Evolutionary conservation across 257 asterid genomes (phyloP).

Genomic region (Solanum appendiculatum): DNA sequence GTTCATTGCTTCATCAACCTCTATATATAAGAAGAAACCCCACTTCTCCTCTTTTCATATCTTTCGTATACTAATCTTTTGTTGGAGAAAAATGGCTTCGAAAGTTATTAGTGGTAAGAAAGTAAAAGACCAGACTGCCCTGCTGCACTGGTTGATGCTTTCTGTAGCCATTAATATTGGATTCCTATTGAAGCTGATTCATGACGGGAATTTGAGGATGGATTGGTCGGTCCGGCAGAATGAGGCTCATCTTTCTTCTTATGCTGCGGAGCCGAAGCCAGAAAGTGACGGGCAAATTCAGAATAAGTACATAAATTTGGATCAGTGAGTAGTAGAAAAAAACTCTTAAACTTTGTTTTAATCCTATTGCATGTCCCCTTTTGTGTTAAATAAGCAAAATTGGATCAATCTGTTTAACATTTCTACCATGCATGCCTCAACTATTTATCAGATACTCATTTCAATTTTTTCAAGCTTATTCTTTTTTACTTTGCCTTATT

Average conservation of each 20-base stretch:
- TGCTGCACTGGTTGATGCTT: conserved; percentile 7
- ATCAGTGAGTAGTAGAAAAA: conserved; percentile 52
- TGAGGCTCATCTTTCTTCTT: not conserved
- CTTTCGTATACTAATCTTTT: not conserved
- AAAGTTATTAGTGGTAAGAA: not conserved
- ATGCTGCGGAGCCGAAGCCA: not conserved
- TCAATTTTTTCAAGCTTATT: not conserved
- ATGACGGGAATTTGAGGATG: conserved; percentile 3
- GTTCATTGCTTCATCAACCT: not conserved
- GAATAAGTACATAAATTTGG: conserved; percentile 38
- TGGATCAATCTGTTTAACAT: not conserved
- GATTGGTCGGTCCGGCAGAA: not conserved
- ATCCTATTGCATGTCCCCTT: conserved; percentile 1
- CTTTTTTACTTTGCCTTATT: not conserved
- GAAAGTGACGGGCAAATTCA: not conserved
- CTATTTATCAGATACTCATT: not conserved
- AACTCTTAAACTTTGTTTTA: not conserved
- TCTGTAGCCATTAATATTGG: conserved; percentile 24
- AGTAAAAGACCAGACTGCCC: not conserved
- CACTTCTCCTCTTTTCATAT: not conserved
- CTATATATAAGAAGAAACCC: not conserved
- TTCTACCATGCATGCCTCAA: not conserved
- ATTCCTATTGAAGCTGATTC: conserved; percentile 11
- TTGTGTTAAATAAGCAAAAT: not conserved
- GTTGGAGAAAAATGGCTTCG: not conserved